A percentile compares a stretch with the other conserved stretches of the same genome.
phyloP scores from a whole-genome alignment of 2,329 filamentous ascomycete species.

The Aspergillus ibericus region DNA sequence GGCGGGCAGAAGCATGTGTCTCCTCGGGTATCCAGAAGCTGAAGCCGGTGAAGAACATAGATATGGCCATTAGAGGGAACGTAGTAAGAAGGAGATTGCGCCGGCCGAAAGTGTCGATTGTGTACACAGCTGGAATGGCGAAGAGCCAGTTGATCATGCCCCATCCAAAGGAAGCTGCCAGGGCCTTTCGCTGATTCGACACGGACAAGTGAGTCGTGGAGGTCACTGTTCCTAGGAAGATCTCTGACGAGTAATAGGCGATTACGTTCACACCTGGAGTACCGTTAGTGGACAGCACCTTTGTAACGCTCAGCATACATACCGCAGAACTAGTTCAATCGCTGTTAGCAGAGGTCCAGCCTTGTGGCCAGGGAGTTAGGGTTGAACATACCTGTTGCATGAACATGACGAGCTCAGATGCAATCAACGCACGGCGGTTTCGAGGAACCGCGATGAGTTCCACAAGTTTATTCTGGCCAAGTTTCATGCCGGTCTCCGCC shows the following conservation, averaged over 20 bases:
- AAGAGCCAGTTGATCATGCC: conserved; percentile 66
- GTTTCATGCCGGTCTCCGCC: conserved; percentile 57
- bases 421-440: conserved; percentile 62
- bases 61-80: conserved; percentile 63
- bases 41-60: conserved; percentile 55
- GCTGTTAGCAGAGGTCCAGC: not conserved
- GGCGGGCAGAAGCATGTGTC: conserved; percentile 33
- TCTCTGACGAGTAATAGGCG: conserved; percentile 62
- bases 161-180: conserved; percentile 60
- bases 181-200: conserved; percentile 51
- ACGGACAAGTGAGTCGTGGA: conserved; percentile 22
- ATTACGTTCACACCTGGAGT: conserved; percentile 50
- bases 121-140: conserved; percentile 63
- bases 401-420: conserved; percentile 65
- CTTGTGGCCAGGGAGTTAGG: too few relatives aligned
- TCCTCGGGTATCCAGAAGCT: conserved; percentile 52
- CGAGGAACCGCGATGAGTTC: conserved; percentile 62
- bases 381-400: conserved; percentile 57
- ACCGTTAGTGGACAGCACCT: not conserved
- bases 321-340: conserved; percentile 44
- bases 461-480: conserved; percentile 52
- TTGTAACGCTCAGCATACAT: not conserved
- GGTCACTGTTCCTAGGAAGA: conserved; percentile 53
- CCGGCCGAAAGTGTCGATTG: conserved; percentile 68
- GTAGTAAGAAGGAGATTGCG: conserved; percentile 64